Conservation (phyloP, 2,329 filamentous ascomycete genomes). For the Onygena corvina region DNA sequence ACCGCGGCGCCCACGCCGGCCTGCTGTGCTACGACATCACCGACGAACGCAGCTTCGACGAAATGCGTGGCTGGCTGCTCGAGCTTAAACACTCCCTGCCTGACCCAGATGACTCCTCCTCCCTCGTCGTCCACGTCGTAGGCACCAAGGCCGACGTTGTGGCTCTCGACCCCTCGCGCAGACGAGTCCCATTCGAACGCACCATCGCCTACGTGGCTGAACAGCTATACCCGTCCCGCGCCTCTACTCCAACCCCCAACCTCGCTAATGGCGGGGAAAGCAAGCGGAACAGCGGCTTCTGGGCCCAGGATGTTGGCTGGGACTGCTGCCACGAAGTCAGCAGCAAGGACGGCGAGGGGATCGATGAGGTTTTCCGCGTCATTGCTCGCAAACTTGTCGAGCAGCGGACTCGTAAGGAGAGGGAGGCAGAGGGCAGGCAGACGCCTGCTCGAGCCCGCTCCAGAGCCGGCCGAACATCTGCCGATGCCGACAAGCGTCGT, state of each 20-base stretch:
- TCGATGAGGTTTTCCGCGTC: slow-evolving; percentile 91
- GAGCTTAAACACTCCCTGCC: slow-evolving; percentile 59
- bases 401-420: slow-evolving; percentile 46
- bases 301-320: slow-evolving; percentile 89
- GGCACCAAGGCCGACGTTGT: slow-evolving; percentile 91
- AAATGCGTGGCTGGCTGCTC: slow-evolving; percentile 84
- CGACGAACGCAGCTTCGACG: slow-evolving; percentile 67
- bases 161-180: slow-evolving; percentile 61
- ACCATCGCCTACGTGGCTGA: slow-evolving; percentile 94
- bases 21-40: slow-evolving; percentile 94
- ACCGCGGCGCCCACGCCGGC: slow-evolving; percentile 85
- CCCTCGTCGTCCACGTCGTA: slow-evolving; percentile 85
- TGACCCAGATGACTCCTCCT: slow-evolving; percentile 38
- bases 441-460: slow-evolving; percentile 33
- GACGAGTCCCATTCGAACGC: slow-evolving; percentile 84
- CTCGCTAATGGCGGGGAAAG: slow-evolving; percentile 38
- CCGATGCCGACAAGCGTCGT: slow-evolving; percentile 51
- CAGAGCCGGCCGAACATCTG: slow-evolving; percentile 47
- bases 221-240: slow-evolving; percentile 62
- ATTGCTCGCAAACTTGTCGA: slow-evolving; percentile 76
- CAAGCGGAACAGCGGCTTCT: slow-evolving; percentile 43
- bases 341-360: slow-evolving; percentile 84
- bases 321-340: slow-evolving; percentile 96
- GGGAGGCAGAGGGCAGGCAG: slow-evolving; percentile 38
- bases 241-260: slow-evolving; percentile 55